Evolutionary conservation across 257 asterid species (phyloP).

Genomic region (Sherardia arvensis): DNA sequence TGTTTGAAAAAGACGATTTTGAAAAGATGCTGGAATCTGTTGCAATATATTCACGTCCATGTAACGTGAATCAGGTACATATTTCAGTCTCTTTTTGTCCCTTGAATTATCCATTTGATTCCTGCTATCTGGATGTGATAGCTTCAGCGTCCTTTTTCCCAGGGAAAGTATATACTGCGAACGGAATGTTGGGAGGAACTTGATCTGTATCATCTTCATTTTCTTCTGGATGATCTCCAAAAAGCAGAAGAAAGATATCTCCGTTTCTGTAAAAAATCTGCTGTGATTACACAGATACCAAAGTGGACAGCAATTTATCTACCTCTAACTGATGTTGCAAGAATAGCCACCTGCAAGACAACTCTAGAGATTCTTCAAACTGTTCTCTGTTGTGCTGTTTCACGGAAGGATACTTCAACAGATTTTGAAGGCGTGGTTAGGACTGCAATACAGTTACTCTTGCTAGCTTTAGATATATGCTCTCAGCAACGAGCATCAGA

Average conservation of each 20-base stretch:
- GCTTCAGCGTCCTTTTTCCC: constrained; percentile 12
- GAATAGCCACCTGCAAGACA: constrained; percentile 77
- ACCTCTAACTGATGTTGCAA: constrained; percentile 76
- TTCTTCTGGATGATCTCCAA: constrained; percentile 83
- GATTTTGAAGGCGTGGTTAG: constrained; percentile 64
- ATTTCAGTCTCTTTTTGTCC: not conserved
- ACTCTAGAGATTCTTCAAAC: constrained; percentile 68
- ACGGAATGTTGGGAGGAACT: constrained; percentile 69
- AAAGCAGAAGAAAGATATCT: constrained; percentile 84
- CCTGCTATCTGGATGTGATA: no score
- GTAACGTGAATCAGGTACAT: constrained; percentile 87
- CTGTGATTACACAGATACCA: constrained; percentile 76
- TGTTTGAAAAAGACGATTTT: constrained; percentile 59
- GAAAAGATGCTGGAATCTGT: constrained; percentile 68
- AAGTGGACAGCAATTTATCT: constrained; percentile 67
- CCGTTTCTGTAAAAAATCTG: constrained; percentile 72
- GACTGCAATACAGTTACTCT: constrained; percentile 74
- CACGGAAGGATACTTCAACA: constrained; percentile 32
- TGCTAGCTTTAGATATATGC: constrained; percentile 76
- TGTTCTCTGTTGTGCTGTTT: constrained; percentile 64
- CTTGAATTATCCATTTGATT: not conserved
- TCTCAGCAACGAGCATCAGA: constrained; percentile 46
- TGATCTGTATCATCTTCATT: constrained; percentile 92
- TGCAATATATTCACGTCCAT: constrained; percentile 85
- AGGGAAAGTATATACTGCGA: constrained; percentile 90